Evolutionary conservation across 495 filamentous ascomycete species (phyloP), one percentile per base, ranked within the genome.

Genomic region (Aspergillus sclerotiicarbonarius): DNA sequence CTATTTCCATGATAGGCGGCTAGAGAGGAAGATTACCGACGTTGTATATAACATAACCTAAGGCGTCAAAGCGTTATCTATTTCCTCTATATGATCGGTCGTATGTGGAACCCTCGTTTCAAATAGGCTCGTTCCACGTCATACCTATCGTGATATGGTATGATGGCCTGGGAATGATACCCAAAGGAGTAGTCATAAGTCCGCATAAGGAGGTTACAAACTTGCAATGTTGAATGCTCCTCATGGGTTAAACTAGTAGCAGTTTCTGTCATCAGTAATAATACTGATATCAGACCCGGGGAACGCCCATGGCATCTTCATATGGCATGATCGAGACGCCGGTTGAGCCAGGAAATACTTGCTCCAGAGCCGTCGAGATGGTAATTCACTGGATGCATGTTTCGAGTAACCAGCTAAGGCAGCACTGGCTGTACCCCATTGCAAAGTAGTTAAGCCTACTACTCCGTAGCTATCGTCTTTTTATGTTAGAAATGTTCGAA

Each of bases 31-130:
- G 69, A 64, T 43, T 57, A 69, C 69, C 69, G 63, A 71, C 62
- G 73, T 71, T 79, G 76, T 79, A 79, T 69, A 79, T 77, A 79
- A 71, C 56, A 64, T 65, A 64, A 64, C 65, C 64, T 65, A 66
- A 62, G 71, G 70, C 66, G 61, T 66, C 71, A 74, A 73, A 71
- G 57, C 60, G 60, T 65, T 54, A 64, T 63, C 57, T 58, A 60
- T 64, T 67, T 61, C 58, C 65, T 67, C 62, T 20, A 61, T 50
- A 61, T 53, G 19, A 56, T 57, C 21, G 19, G 47, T 31, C 15
- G 31, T 5, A 18, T 31, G 29, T n/a, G 29, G 32, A 46, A 2
- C 2, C 12, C 21, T 33, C 18, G 35, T 30, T 39, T n/a, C 32
- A 35, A 20, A 6, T 31, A 33, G 39, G 20, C 16, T 48, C 6